Percentiles rank a stretch among this genome's conserved stretches.
Evolutionary conservation across 805 yeast species (phyloP).

Genomic region (Saccharomyces kudriavzevii): DNA sequence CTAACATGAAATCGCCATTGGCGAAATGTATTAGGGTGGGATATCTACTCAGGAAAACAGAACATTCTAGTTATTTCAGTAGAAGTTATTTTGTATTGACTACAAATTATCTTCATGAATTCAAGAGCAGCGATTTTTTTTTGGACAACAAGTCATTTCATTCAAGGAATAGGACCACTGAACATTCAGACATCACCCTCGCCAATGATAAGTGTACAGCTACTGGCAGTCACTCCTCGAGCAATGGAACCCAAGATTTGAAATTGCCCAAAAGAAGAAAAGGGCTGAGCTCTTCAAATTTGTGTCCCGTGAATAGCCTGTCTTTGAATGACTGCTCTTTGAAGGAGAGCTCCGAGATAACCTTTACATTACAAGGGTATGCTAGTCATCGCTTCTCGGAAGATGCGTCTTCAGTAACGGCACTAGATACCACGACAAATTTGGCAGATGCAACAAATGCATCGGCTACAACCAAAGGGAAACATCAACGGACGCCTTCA

Average conservation of each 20-base stretch:
- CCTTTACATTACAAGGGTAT: not conserved
- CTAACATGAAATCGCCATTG: conserved; percentile 44
- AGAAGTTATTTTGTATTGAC: conserved; percentile 61
- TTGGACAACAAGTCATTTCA: not conserved
- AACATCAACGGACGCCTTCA: conserved; percentile 10
- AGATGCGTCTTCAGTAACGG: not conserved
- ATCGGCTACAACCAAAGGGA: not conserved
- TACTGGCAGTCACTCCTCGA: conserved; percentile 30
- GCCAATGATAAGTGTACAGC: conserved; percentile 9
- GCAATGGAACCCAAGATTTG: conserved; percentile 6
- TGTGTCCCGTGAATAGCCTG: conserved; percentile 37
- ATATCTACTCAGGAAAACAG: conserved; percentile 50
- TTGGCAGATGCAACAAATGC: not conserved
- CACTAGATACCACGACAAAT: conserved; percentile 13
- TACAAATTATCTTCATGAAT: conserved; percentile 60
- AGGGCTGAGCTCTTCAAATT: conserved; percentile 30
- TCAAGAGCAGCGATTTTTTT: conserved; percentile 36
- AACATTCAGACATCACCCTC: conserved; percentile 1
- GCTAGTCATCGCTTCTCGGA: not conserved
- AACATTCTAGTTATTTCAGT: conserved; percentile 51
- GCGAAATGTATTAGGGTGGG: conserved; percentile 54
- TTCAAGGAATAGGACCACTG: not conserved
- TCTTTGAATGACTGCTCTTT: conserved; percentile 32
- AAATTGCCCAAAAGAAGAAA: conserved; percentile 17
- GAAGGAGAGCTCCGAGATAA: conserved; percentile 27